Base-by-base conservation (phyloP, 441 rosid species). In the Populus hybrid region DNA sequence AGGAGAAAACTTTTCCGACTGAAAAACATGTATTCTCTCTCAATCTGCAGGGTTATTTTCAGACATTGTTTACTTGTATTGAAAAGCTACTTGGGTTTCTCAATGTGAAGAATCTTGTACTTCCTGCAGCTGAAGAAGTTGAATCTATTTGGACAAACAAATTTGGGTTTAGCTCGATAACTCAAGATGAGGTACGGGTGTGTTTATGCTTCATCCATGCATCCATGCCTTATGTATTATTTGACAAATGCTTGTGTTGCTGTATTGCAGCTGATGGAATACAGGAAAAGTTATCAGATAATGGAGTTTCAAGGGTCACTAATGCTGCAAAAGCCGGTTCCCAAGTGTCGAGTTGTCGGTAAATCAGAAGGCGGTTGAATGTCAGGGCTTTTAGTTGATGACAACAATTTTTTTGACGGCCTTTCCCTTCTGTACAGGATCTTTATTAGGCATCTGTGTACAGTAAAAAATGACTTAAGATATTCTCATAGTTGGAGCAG, bases 111-210 rank as follows among this genome's bases (percentile, higher is more conserved):
- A 81, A 87, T 66, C 83, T 93, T 0, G 89, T 92, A 73, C 93
- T 95, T 78, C 99, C 98, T 12, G 96, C 98, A 21, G 97, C 98
- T 28, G 94, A 87, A 72, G 97, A 91, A 89, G 98, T 94, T 0
- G 92, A 88, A 84, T 89, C 97, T 30, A 91, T 95, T 69, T 95
- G 97, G 98, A 93, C 89, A 1, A 89, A 88, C 74, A 92, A 90
- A 80, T 95, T 95, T 70, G 91, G 96, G 9, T 95, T 95, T 83
- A 77, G 73, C 82, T 86, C 83, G 82, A 85, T 93, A 85, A 80
- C 81, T 0, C 81, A 83, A 0, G 94, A 91, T 21, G 97, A 91
- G 94, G 99, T 95, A 57, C 2, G 71, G 73, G 32, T 28, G 16
- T 19, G 63, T 32, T 34, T 12, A 7, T 70, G 28, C 32, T 53